Conservation (phyloP, 495 filamentous ascomycete species). For the Chaetomium tenue region DNA sequence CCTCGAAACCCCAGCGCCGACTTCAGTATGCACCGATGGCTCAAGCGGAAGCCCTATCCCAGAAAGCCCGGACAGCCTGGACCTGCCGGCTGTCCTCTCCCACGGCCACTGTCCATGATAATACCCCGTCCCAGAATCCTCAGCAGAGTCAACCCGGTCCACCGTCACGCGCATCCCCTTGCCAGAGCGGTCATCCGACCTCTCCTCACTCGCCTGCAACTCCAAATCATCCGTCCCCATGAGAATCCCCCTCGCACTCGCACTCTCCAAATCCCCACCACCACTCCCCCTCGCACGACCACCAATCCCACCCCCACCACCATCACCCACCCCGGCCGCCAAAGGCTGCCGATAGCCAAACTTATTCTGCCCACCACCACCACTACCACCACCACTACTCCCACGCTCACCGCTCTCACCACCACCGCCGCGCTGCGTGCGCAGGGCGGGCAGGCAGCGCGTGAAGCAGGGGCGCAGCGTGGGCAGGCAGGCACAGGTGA, state of each 20-base stretch:
- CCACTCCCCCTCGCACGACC: neutral
- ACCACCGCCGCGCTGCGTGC: constrained; percentile 21
- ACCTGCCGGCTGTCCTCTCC: constrained; percentile 8
- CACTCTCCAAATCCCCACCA: constrained; percentile 18
- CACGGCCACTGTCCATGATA: neutral
- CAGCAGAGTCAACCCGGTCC: neutral
- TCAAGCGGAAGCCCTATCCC: constrained; percentile 25
- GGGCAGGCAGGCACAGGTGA: constrained; percentile 58
- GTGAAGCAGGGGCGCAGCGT: constrained; percentile 53
- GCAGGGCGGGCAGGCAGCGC: constrained; percentile 38
- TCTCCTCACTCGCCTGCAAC: constrained; percentile 23
- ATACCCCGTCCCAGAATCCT: neutral
- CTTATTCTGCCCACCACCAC: too few species aligned
- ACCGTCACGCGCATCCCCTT: constrained; percentile 15
- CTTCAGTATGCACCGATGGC: constrained; percentile 30
- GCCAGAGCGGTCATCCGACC: constrained; percentile 29
- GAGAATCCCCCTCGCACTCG: constrained; percentile 12
- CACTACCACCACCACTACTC: constrained; percentile 2
- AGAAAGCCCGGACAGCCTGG: too few species aligned
- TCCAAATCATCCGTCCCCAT: constrained; percentile 16
- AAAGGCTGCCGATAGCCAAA: constrained; percentile 4
- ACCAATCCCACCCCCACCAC: neutral
- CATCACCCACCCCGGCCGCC: constrained; percentile 12
- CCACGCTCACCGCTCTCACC: neutral
- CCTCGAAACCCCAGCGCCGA: constrained; percentile 19